Evolutionary conservation across 345 rosid species (phyloP).

Genomic region (Bruguiera parviflora): DNA sequence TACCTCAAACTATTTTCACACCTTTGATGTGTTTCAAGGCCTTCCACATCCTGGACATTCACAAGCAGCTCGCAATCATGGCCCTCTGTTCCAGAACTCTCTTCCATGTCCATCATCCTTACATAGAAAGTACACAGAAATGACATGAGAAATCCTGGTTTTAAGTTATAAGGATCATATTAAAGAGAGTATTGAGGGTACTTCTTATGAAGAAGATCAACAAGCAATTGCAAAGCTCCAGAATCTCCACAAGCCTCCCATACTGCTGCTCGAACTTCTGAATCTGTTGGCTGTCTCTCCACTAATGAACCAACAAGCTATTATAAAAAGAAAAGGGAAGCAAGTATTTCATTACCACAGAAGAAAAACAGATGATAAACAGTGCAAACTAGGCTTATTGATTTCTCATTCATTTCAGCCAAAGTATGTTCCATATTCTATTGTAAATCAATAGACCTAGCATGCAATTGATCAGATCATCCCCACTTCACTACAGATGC

Average conservation of each 20-base stretch:
- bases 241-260: slow-evolving; percentile 97
- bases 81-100: slow-evolving; percentile 61
- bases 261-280: slow-evolving; percentile 82
- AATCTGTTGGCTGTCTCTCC: slow-evolving; percentile 60
- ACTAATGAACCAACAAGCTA: slow-evolving; percentile 68
- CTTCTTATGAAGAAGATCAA: slow-evolving; percentile 83
- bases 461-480: no score
- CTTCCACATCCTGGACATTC: slow-evolving; percentile 31
- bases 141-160: background rate
- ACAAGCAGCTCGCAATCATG: slow-evolving; percentile 48
- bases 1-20: slow-evolving; percentile 15
- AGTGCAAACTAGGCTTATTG: background rate
- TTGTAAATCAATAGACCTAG: no score
- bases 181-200: slow-evolving; percentile 21
- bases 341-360: background rate
- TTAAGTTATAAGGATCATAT: background rate
- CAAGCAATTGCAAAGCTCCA: slow-evolving; percentile 86
- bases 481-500: no score
- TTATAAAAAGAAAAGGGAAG: slow-evolving; percentile 13
- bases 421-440: no score
- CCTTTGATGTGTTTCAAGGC: slow-evolving; percentile 26
- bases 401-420: no score
- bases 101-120: slow-evolving; percentile 84
- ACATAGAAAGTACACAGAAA: slow-evolving; percentile 2
- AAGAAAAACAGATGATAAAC: slow-evolving; percentile 2